Evolutionary conservation across 2,329 filamentous ascomycete genomes (phyloP).

Genomic region (Magnaporthiopsis rhizophila): DNA sequence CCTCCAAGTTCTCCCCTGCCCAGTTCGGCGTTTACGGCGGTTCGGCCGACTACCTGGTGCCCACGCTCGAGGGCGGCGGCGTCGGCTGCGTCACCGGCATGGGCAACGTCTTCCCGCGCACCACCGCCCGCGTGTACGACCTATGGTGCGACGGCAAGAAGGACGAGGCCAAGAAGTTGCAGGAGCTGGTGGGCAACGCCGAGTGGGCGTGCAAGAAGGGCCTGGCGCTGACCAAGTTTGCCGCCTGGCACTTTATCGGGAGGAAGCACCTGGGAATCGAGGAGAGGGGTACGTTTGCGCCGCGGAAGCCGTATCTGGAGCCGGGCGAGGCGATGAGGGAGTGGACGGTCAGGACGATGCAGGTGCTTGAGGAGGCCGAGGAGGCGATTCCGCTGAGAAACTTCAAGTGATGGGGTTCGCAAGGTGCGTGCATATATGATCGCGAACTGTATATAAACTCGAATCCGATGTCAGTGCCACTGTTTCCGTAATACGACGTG

Average conservation of each 20-base stretch:
- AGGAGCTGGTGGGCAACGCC: conserved; percentile 35
- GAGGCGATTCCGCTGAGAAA: conserved; percentile 10
- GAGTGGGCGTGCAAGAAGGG: conserved; percentile 46
- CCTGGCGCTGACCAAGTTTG: conserved; percentile 37
- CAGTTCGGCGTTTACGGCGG: conserved; percentile 36
- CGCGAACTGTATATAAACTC: too few relatives aligned
- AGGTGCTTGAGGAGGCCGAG: conserved; percentile 26
- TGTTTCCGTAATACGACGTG: too few relatives aligned
- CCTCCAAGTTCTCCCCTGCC: conserved; percentile 6
- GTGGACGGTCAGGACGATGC: conserved; percentile 34
- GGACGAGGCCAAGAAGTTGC: conserved; percentile 30
- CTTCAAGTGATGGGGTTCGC: neutral
- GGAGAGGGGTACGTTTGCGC: conserved; percentile 28
- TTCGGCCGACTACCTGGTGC: conserved; percentile 34
- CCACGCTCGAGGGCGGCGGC: conserved; percentile 29
- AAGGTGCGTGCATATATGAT: too few relatives aligned
- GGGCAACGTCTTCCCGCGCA: conserved; percentile 38
- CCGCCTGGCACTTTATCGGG: conserved; percentile 33
- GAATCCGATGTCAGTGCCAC: too few relatives aligned
- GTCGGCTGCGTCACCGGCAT: conserved; percentile 36
- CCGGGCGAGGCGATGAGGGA: conserved; percentile 27
- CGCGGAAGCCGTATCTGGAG: conserved; percentile 34
- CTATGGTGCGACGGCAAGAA: conserved; percentile 29
- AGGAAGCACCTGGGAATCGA: conserved; percentile 25
- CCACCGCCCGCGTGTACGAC: conserved; percentile 31